phyloP scores from a whole-genome alignment of 1,284 basidiomycete genomes.

The Crepidotus sp. region DNA sequence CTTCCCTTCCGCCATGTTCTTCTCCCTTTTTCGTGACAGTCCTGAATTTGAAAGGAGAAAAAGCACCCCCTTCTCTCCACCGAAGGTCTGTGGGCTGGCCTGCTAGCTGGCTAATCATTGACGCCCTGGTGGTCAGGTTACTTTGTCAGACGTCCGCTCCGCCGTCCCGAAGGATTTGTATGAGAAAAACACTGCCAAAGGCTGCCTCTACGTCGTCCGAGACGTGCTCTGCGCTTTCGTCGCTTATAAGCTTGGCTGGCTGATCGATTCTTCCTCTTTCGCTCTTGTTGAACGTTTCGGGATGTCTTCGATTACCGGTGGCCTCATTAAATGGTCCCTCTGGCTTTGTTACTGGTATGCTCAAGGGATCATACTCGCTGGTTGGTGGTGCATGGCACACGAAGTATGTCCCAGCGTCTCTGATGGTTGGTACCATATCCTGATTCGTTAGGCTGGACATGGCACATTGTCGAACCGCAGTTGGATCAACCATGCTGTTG shows the following conservation, averaged over 20 bases:
- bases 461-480: conserved; percentile 30
- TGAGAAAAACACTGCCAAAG: conserved; percentile 55
- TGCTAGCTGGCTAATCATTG: not conserved
- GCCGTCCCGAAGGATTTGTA: conserved; percentile 57
- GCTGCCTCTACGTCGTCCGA: conserved; percentile 48
- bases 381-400: conserved; percentile 46
- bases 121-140: not conserved
- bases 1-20: conserved; percentile 19
- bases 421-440: not conserved
- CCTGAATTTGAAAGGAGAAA: conserved; percentile 37
- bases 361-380: conserved; percentile 55
- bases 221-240: conserved; percentile 47
- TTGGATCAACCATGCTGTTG: conserved; percentile 29
- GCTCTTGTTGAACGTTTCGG: conserved; percentile 24
- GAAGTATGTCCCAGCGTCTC: conserved; percentile 21
- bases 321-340: conserved; percentile 34
- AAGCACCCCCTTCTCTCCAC: conserved; percentile 33
- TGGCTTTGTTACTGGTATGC: conserved; percentile 59
- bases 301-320: conserved; percentile 20
- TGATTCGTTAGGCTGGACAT: conserved; percentile 33
- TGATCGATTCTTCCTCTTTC: conserved; percentile 42
- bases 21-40: conserved; percentile 31
- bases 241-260: conserved; percentile 51
- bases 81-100: conserved; percentile 26
- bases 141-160: not conserved